Percentiles rank a stretch among this genome's conserved stretches.
Conservation (phyloP, 1,139 yeast genomes). For the Hyphopichia buzzinii region DNA sequence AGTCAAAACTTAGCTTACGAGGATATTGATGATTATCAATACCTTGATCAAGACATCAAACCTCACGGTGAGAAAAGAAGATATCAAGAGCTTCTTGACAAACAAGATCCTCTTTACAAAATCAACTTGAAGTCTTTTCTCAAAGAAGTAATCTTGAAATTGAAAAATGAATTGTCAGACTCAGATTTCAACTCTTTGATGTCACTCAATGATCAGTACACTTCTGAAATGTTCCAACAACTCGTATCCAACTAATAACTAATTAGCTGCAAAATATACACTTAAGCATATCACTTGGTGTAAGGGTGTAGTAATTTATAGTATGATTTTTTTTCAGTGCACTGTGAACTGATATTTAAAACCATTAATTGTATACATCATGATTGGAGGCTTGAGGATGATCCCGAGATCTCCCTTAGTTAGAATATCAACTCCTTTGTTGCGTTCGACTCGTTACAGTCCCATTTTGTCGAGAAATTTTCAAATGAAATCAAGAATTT, state of each 20-base stretch:
- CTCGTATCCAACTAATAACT: not conserved
- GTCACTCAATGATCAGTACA: conserved; percentile 30
- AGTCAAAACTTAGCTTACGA: conserved; percentile 57
- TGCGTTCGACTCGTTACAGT: too few relatives aligned
- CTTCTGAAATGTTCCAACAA: conserved; percentile 28
- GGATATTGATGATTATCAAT: conserved; percentile 48
- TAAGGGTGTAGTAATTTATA: not conserved
- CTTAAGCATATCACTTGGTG: too few relatives aligned
- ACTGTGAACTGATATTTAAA: too few relatives aligned
- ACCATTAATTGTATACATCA: too few relatives aligned
- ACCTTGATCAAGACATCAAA: conserved; percentile 44
- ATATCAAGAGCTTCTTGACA: conserved; percentile 44
- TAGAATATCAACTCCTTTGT: too few relatives aligned
- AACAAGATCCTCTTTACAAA: conserved; percentile 57
- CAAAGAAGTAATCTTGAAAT: conserved; percentile 16
- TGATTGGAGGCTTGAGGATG: too few relatives aligned
- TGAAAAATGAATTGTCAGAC: conserved; percentile 20
- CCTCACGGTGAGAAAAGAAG: conserved; percentile 60
- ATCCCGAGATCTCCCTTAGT: too few relatives aligned
- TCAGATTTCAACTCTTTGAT: conserved; percentile 27
- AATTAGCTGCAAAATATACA: not conserved
- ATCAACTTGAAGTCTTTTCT: conserved; percentile 39
- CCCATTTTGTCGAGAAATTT: too few relatives aligned
- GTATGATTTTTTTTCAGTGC: not conserved
- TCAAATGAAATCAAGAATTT: not conserved